Conservation (phyloP, 179 eudicot genomes). For the Vitellaria paradoxa region DNA sequence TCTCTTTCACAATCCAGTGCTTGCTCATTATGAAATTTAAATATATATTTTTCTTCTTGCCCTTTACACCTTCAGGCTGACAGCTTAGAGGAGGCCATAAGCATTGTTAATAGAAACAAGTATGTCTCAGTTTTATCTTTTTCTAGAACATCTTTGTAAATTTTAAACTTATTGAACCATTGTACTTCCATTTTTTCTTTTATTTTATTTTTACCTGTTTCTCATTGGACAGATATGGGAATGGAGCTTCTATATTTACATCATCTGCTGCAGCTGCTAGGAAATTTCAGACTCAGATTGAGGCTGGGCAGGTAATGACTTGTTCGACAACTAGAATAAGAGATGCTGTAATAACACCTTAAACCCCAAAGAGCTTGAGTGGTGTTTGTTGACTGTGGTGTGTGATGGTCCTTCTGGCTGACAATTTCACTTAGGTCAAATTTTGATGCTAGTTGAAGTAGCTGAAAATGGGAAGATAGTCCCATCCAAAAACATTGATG, state of each 20-base stretch:
- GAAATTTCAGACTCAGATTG: slow-evolving; percentile 80
- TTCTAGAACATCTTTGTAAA: neutral
- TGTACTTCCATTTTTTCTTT: neutral
- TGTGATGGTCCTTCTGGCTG: neutral
- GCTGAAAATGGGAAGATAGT: neutral
- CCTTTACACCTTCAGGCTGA: slow-evolving; percentile 47
- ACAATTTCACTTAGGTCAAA: neutral
- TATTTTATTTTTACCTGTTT: neutral
- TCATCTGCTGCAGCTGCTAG: slow-evolving; percentile 81
- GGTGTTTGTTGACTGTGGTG: neutral
- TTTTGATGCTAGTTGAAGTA: neutral
- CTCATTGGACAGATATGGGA: slow-evolving; percentile 46
- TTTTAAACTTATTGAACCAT: neutral
- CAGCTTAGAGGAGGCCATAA: slow-evolving; percentile 85
- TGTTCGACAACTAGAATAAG: neutral
- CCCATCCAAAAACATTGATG: neutral
- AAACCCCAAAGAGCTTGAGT: neutral
- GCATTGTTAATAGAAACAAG: slow-evolving; percentile 71
- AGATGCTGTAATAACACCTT: neutral
- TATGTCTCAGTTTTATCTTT: slow-evolving; percentile 20
- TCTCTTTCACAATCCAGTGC: slow-evolving; percentile 1
- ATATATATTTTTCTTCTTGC: neutral
- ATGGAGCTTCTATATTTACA: slow-evolving; percentile 87
- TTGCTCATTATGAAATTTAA: neutral
- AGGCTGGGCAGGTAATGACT: slow-evolving; percentile 73